Conservation (phyloP, 202 grass and related monocot genomes). For the Brachypodium distachyon region DNA sequence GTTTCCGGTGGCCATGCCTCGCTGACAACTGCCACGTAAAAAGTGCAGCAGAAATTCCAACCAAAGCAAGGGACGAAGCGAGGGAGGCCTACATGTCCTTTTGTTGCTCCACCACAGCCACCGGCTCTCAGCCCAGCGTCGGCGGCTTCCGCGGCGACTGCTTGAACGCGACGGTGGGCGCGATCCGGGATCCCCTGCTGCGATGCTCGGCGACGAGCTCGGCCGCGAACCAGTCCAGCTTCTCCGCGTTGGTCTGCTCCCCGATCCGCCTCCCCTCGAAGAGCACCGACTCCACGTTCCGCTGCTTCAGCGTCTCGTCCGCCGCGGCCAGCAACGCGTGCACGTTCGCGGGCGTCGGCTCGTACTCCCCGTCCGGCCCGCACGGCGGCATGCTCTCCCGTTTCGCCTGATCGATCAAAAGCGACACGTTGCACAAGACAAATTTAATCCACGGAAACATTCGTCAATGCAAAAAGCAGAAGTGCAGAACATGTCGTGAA, state of each 20-base stretch:
- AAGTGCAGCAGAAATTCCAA: constrained; percentile 59
- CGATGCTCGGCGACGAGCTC: constrained; percentile 77
- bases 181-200: constrained; percentile 66
- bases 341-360: constrained; percentile 47
- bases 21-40: constrained; percentile 59
- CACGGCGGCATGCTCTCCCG: constrained; percentile 48
- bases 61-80: constrained; percentile 27
- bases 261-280: constrained; percentile 75
- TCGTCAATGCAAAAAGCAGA: too few relatives aligned
- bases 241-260: constrained; percentile 88
- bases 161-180: constrained; percentile 94
- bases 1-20: constrained; percentile 34
- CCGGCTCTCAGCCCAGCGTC: neutral
- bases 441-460: neutral
- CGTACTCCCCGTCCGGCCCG: constrained; percentile 40
- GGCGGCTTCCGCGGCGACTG: constrained; percentile 42
- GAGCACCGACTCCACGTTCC: constrained; percentile 87
- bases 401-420: constrained; percentile 40
- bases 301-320: constrained; percentile 88
- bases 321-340: constrained; percentile 48
- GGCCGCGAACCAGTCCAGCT: constrained; percentile 74
- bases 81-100: constrained; percentile 4
- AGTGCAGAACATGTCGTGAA: neutral
- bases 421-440: neutral
- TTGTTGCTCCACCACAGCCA: neutral